Evolutionary conservation across 2,329 filamentous ascomycete genomes (phyloP).

Genomic region (Cercospora beticola): DNA sequence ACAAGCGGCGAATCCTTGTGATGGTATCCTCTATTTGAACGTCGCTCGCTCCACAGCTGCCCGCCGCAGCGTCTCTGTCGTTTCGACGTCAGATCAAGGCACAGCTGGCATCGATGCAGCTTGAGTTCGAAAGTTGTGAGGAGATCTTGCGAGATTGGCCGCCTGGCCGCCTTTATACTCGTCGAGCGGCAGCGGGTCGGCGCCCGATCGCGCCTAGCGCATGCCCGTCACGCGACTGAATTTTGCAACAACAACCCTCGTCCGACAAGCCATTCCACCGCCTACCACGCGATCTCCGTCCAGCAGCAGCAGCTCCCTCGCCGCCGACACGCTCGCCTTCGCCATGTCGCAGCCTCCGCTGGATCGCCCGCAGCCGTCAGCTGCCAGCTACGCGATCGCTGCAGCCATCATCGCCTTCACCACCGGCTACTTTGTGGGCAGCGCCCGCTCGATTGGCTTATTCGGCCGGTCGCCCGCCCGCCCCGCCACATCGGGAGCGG

Average conservation of each 20-base stretch:
- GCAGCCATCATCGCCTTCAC: conserved; percentile 73
- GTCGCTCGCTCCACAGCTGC: background rate
- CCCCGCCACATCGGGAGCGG: conserved; percentile 1
- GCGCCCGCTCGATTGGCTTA: conserved; percentile 68
- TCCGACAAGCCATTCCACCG: conserved; percentile 2
- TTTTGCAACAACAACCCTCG: background rate
- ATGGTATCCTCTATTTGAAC: background rate
- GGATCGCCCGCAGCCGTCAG: conserved; percentile 49
- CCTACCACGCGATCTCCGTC: background rate
- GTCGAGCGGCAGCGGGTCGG: background rate
- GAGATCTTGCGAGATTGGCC: background rate
- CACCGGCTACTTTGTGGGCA: conserved; percentile 71
- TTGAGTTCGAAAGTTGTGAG: conserved; percentile 24
- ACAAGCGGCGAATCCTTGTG: background rate
- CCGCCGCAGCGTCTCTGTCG: background rate
- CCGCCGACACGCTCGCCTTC: conserved; percentile 2
- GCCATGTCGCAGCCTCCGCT: conserved; percentile 14
- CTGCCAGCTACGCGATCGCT: conserved; percentile 63
- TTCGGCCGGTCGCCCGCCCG: conserved; percentile 56
- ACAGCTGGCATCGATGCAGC: background rate
- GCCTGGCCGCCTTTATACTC: background rate
- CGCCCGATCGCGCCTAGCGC: background rate
- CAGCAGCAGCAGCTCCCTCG: background rate
- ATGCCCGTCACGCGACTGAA: background rate
- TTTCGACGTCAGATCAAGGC: background rate